Evolutionary conservation across 192 early-diverging fungal genomes (phyloP).

Genomic region (Coemansia sp.): DNA sequence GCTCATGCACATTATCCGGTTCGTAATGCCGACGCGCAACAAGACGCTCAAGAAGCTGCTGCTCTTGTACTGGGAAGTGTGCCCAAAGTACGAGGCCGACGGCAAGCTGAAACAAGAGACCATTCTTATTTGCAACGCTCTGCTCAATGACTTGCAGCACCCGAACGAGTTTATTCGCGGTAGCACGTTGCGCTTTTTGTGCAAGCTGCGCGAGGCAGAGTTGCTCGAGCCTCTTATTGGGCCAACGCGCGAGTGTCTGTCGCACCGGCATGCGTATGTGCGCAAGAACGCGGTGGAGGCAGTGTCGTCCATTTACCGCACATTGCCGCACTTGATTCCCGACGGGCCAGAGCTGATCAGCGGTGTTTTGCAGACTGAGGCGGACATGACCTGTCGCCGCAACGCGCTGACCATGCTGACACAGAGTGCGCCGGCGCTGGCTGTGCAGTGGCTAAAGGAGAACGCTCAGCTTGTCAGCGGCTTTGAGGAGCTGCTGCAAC

Average conservation of each 20-base stretch:
- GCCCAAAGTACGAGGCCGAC: constrained; percentile 86
- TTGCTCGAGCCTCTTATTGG: constrained; percentile 92
- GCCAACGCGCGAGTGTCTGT: constrained; percentile 83
- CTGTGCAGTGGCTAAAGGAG: constrained; percentile 82
- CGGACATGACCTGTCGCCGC: constrained; percentile 87
- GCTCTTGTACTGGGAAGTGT: constrained; percentile 97
- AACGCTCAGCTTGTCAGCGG: constrained; percentile 70
- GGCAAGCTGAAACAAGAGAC: constrained; percentile 94
- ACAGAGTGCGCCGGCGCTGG: constrained; percentile 70
- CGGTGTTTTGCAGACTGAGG: constrained; percentile 69
- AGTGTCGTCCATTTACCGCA: constrained; percentile 84
- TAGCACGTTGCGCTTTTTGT: constrained; percentile 87
- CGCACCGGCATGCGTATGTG: constrained; percentile 97
- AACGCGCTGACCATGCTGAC: constrained; percentile 94
- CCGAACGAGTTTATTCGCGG: constrained; percentile 99
- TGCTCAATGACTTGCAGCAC: constrained; percentile 95
- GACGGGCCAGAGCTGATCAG: constrained; percentile 91
- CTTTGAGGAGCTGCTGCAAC: constrained; percentile 91
- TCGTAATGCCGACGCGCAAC: constrained; percentile 93
- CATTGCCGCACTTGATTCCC: constrained; percentile 89
- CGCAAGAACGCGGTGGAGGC: constrained; percentile 97
- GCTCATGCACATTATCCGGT: constrained; percentile 98
- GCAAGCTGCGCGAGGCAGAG: constrained; percentile 94
- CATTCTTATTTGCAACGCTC: constrained; percentile 93
- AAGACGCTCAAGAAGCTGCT: constrained; percentile 96